phyloP scores from a whole-genome alignment of 176 grass and related monocot species.

The Stipa capillata region DNA sequence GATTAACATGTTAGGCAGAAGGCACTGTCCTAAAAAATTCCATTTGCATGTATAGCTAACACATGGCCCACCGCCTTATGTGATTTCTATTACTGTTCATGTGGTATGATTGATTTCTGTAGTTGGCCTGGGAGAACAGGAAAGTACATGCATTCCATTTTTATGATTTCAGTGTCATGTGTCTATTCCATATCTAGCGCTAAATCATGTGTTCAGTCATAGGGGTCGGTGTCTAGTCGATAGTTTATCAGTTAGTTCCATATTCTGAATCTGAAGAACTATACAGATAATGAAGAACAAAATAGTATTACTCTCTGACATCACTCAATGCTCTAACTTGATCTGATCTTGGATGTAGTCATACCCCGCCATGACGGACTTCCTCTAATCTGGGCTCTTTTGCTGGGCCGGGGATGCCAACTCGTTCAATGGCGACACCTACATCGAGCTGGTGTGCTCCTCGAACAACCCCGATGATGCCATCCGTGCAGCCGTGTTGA shows the following conservation, averaged over 20 bases:
- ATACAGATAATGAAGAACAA: background rate
- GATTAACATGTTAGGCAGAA: background rate
- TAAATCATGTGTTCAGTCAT: constrained; percentile 31
- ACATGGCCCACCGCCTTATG: no score
- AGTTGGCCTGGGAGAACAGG: constrained; percentile 16
- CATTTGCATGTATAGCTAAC: background rate
- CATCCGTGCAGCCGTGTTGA: constrained; percentile 48
- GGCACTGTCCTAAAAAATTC: background rate
- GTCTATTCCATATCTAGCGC: constrained; percentile 5
- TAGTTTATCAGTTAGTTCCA: background rate
- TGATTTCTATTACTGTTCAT: background rate
- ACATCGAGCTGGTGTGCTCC: constrained; percentile 78
- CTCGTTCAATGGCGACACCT: constrained; percentile 32
- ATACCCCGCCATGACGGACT: constrained; percentile 50
- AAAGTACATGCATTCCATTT: background rate
- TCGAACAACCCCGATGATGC: constrained; percentile 83
- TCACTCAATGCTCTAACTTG: background rate
- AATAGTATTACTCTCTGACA: background rate
- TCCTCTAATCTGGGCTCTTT: constrained; percentile 57
- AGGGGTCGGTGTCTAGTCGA: background rate
- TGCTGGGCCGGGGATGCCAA: constrained; percentile 68
- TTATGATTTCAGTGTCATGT: background rate
- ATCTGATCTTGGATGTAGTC: constrained; percentile 37
- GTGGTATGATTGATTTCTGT: background rate
- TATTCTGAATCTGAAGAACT: background rate